Evolutionary conservation across 176 grass and related monocot genomes (phyloP).

Genomic region (Rhipidocladum racemiflorum): DNA sequence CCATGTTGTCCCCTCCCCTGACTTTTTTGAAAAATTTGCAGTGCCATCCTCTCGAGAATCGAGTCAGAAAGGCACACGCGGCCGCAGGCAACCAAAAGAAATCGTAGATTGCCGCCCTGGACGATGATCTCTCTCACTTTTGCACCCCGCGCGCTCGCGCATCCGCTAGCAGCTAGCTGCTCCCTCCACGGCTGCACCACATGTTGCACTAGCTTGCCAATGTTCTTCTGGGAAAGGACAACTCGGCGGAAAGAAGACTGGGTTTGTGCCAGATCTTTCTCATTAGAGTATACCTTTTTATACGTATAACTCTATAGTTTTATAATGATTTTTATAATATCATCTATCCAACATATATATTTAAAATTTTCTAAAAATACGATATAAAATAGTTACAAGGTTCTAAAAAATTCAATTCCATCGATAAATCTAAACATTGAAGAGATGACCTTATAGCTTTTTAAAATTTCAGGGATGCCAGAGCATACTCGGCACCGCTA

Average conservation of each 20-base stretch:
- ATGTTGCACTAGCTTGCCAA: not conserved
- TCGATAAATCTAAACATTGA: too few species aligned
- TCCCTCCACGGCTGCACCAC: not conserved
- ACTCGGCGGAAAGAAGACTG: not conserved
- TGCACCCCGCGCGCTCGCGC: not conserved
- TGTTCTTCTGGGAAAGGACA: not conserved
- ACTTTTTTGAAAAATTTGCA: not conserved
- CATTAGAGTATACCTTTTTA: too few species aligned
- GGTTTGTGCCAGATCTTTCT: too few species aligned
- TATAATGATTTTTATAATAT: too few species aligned
- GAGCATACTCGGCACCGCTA: too few species aligned
- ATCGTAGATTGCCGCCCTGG: not conserved
- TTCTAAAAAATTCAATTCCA: too few species aligned
- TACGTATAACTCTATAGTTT: too few species aligned
- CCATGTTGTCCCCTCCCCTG: not conserved
- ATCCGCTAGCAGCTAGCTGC: not conserved
- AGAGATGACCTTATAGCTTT: too few species aligned
- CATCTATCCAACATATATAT: too few species aligned
- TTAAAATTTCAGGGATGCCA: too few species aligned
- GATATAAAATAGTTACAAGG: too few species aligned
- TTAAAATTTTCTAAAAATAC: too few species aligned
- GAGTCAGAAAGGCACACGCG: not conserved
- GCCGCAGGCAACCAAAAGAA: not conserved
- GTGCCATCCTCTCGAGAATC: not conserved
- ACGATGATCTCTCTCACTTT: not conserved